Percentiles rank a stretch among this genome's conserved stretches.
phyloP scores from a whole-genome alignment of 2,329 filamentous ascomycete genomes.

The Zarea fungicola region DNA sequence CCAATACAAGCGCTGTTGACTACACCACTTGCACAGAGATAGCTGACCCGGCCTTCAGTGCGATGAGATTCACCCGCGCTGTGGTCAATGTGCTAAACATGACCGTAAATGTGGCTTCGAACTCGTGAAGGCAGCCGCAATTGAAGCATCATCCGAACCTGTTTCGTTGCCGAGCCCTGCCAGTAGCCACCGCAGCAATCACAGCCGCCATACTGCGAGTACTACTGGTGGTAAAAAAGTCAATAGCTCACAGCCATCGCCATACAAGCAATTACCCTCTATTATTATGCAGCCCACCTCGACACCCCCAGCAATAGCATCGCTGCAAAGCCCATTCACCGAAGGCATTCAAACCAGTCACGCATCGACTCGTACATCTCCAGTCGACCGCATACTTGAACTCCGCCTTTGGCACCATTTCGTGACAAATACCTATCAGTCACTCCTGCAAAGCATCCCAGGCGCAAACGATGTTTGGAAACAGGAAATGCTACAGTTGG shows the following conservation, averaged over 20 bases:
- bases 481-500: slow-evolving; percentile 53
- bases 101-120: slow-evolving; percentile 63
- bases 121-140: slow-evolving; percentile 32
- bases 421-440: slow-evolving; percentile 55
- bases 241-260: slow-evolving; percentile 2
- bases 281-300: slow-evolving; percentile 11
- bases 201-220: background rate
- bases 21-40: background rate
- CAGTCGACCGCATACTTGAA: slow-evolving; percentile 43
- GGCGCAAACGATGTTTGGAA: slow-evolving; percentile 54
- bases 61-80: slow-evolving; percentile 60
- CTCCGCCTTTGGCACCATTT: slow-evolving; percentile 61
- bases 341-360: slow-evolving; percentile 7
- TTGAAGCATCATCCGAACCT: slow-evolving; percentile 18
- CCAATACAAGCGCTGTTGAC: background rate
- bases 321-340: slow-evolving; percentile 1
- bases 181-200: slow-evolving; percentile 3
- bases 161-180: slow-evolving; percentile 20
- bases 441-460: slow-evolving; percentile 49
- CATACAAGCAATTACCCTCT: slow-evolving; percentile 10
- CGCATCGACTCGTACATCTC: slow-evolving; percentile 16
- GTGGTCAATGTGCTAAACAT: slow-evolving; percentile 62
- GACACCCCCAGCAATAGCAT: slow-evolving; percentile 18
- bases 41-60: too few relatives aligned
- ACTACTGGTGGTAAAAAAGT: slow-evolving; percentile 1